Evolutionary conservation across 148 eudicot genomes (phyloP).

Genomic region (Arctostaphylos glauca): DNA sequence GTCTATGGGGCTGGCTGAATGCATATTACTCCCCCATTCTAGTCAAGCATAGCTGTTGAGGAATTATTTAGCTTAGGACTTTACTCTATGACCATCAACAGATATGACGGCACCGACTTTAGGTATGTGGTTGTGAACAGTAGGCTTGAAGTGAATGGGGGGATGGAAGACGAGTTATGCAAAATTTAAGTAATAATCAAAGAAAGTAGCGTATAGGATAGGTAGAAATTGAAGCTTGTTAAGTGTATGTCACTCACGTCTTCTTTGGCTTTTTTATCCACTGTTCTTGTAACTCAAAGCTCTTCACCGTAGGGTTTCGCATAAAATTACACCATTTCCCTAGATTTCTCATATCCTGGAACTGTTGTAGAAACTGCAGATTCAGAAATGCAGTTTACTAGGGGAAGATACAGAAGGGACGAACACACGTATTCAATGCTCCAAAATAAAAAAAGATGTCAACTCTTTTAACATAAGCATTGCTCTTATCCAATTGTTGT

Average conservation of each 20-base stretch:
- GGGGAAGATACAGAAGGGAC: neutral
- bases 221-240: neutral
- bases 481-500: constrained; percentile 12
- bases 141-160: neutral
- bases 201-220: neutral
- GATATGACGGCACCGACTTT: neutral
- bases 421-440: neutral
- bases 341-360: neutral
- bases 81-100: neutral
- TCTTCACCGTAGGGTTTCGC: neutral
- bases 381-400: neutral
- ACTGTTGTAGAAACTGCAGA: neutral
- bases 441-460: neutral
- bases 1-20: too few species aligned
- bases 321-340: neutral
- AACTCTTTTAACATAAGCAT: neutral
- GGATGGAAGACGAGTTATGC: neutral
- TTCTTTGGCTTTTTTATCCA: neutral
- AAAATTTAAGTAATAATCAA: neutral
- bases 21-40: too few species aligned
- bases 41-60: too few species aligned
- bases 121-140: neutral
- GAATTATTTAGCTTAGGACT: too few species aligned
- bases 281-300: neutral
- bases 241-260: neutral